Evolutionary conservation across 352 stramenopile species (phyloP), one percentile per base, ranked within the genome.

Genomic region (Phytophthora pisi): DNA sequence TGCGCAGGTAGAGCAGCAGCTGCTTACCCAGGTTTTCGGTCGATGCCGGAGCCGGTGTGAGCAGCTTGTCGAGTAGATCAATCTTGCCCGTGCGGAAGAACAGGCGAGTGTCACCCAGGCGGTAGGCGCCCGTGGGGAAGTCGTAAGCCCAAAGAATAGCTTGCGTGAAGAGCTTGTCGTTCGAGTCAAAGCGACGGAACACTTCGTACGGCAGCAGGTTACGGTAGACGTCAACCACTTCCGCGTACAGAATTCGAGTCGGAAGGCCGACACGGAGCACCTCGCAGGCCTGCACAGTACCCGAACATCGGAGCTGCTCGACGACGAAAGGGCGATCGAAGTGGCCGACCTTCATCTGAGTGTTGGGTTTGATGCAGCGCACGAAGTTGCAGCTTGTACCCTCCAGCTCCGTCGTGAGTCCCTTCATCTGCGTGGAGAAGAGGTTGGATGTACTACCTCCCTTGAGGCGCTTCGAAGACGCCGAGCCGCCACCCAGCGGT

Each of bases 361-460:
- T 97, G 80, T 98, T 98, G 0, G 96, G 96, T 75, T 98, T 98
- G 74, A 98, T 97, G 77, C 94, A 98, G 47, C 93, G 89, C 67
- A 98, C 91, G 68, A 98, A 98, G 63, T 96, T 96, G 57, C 93
- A 96, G 57, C 88, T 89, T 26, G 94, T 98, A 15, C 84, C 83
- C 46, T 90, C 77, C 1, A 98, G 68, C 52, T 95, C 87, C 0
- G 82, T 86, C 7, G 90, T 93, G 4, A 98, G 78, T 0, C 82
- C 88, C 54, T 88, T 86, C 75, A 98, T 91, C 63, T 98, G 91
- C 20, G 79, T 95, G 4, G 82, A 87, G 51, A 94, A 94, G 2
- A 91, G 64, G 50, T 79, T 91, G 9, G 86, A 92, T 8, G 81
- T 82, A 60, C 82, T 92, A 30, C 80, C 82, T 38, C 84, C 79